Base-by-base conservation (phyloP, 169 alveolate genomes). In the Cryptosporidium ryanae region DNA sequence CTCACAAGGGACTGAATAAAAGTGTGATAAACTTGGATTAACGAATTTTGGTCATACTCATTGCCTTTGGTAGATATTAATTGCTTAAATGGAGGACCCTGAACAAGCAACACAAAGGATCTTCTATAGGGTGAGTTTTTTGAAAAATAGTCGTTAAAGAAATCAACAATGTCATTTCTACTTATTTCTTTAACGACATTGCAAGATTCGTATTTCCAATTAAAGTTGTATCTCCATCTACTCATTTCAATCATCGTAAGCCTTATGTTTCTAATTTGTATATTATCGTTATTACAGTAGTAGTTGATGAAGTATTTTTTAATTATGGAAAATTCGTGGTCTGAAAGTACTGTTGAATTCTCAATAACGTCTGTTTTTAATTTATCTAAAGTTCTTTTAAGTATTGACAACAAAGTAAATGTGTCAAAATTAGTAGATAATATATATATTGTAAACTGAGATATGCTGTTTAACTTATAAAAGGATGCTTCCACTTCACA, bases 21-120 rank as follows among this genome's bases (percentile, higher is more conserved):
- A 38, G 13, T 38, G 46, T 38, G 46, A 55, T n/a, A 54, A 68
- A 32, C n/a, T 10, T 34, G 7, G 17, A 54, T 27, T 21, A n/a
- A 27, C 50, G 25, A 52, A 18, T 29, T 21, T 6, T 15, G 12
- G 7, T 17, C 6, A 29, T 29, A 29, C 32, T 49, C 17, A 32
- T 55, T 15, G 43, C 18, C 18, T 7, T 57, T 38, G 8, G 46
- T 38, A 2, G 68, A 29, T 17, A 76, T 59, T 31, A 76, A 54
- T 46, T 25, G 70, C 48, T 76, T 61, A 52, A 76, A 61, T n/a
- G 87, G 87, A 10, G 87, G 87, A 21, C 76, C 87, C 44, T 76
- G 87, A 3, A 76, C 63, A 21, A 76, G 54, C 8, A 76, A 71
- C n/a, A 76, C 48, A 52, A 38, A 76, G 8, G 87, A 76, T 29